Evolutionary conservation across 495 filamentous ascomycete species (phyloP), one percentile per base, ranked within the genome.

Genomic region (Apodospora peruviana): DNA sequence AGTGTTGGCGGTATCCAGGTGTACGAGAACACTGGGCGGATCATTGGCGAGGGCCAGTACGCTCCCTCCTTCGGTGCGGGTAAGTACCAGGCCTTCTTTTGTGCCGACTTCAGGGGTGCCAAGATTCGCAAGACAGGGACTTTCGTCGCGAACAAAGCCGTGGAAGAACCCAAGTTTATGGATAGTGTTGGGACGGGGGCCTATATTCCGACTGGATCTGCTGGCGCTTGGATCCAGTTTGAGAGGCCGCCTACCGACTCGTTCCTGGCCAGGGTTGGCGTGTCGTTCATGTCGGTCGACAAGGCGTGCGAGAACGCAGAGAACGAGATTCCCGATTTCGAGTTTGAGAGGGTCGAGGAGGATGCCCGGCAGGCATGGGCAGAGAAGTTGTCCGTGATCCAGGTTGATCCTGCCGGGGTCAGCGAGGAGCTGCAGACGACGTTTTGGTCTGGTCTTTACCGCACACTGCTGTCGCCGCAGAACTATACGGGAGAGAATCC

Each of bases 401-500:
- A 73, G 27, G 64, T 86, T 4, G 65, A 83, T 51, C 53, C 79
- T 1, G 70, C 67, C 0, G 80, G 76, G 5, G 77, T 79, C 19
- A 76, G 71, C 22, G 56, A 70, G 1, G 78, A 80, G 45, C 60
- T 83, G 29, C 75, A 82, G 52, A 78, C 67, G 5, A 77, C 75
- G 7, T 87, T 87, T 55, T 88, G 80, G 80, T 86, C 81, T 19
- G 84, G 81, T 1, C 55, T 81, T 4, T 88, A 88, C 55, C 71
- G 84, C 17, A 73, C 80, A 2, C 61, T 86, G 65, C 72, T 86
- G 25, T 81, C 75, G 16, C 84, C 84, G 7, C 84, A 88, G 61
- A 83, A 88, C 46, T 87, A 86, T 53, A 88, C 85, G 0, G 83
- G 84, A 1, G 85, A 89, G 55, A 89, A 89, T 39, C 84, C 76